Conservation (phyloP, 2,329 filamentous ascomycete species). For the Lachnellula arida region DNA sequence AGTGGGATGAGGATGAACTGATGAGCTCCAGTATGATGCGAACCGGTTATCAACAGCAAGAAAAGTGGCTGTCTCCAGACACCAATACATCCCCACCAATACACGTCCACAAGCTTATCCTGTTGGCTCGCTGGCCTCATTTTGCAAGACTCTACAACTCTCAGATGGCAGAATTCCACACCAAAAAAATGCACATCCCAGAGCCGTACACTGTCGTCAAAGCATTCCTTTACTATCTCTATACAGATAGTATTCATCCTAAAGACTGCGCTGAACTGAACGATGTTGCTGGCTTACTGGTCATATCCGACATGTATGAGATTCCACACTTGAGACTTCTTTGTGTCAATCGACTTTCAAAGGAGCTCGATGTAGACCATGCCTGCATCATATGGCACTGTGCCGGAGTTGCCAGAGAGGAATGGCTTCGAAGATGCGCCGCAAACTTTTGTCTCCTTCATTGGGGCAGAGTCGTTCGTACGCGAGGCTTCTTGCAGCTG, state of each 20-base stretch:
- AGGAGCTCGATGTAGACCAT: slow-evolving; percentile 90
- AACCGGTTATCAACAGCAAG: slow-evolving; percentile 35
- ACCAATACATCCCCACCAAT: slow-evolving; percentile 74
- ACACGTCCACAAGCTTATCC: slow-evolving; percentile 89
- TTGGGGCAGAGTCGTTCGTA: slow-evolving; percentile 92
- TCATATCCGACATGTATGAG: slow-evolving; percentile 98
- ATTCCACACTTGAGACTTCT: slow-evolving; percentile 88
- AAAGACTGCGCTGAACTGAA: slow-evolving; percentile 60
- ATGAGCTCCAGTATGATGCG: slow-evolving; percentile 48
- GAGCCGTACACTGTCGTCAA: slow-evolving; percentile 93
- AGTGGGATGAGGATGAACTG: slow-evolving; percentile 57
- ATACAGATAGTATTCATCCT: slow-evolving; percentile 81
- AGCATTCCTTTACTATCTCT: slow-evolving; percentile 92
- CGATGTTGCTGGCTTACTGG: slow-evolving; percentile 88
- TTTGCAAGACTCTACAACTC: slow-evolving; percentile 87
- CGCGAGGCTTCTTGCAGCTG: slow-evolving; percentile 76
- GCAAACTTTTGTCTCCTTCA: slow-evolving; percentile 86
- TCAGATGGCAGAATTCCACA: slow-evolving; percentile 97
- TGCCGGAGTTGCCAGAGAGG: slow-evolving; percentile 82
- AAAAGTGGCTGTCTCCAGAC: slow-evolving; percentile 56
- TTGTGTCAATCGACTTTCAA: slow-evolving; percentile 83
- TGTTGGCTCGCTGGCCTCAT: slow-evolving; percentile 94
- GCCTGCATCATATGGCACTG: slow-evolving; percentile 96
- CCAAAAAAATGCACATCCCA: slow-evolving; percentile 94
- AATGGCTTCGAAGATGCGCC: slow-evolving; percentile 87